Evolutionary conservation across 768 basidiomycete genomes (phyloP).

Genomic region (Pulveroboletus sp.): DNA sequence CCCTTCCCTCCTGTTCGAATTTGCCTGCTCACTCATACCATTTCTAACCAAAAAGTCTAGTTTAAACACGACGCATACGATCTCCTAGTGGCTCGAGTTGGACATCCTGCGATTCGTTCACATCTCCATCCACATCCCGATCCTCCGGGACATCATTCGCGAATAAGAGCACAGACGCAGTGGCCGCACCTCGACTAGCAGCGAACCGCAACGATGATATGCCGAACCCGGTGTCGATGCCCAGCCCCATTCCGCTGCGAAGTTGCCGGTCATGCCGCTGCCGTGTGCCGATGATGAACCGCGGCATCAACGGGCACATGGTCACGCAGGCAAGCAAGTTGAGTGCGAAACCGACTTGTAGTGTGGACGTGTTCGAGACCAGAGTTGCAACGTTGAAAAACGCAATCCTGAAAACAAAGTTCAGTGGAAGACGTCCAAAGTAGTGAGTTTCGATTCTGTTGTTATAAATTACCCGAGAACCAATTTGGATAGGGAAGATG

Average conservation of each 20-base stretch:
- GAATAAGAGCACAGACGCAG: not conserved
- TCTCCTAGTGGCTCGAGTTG: not conserved
- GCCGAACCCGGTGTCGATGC: slow-evolving; percentile 6
- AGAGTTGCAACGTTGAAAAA: not conserved
- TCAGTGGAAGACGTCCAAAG: not conserved
- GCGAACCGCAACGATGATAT: not conserved
- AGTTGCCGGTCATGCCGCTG: not conserved
- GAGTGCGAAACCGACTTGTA: not conserved
- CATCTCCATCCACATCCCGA: not conserved
- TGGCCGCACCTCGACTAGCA: too few species aligned
- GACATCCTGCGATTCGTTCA: not conserved
- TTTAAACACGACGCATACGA: not conserved
- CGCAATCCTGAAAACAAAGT: not conserved
- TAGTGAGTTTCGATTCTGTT: not conserved
- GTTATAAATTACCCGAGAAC: too few species aligned
- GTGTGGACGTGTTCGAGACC: not conserved
- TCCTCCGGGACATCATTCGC: not conserved
- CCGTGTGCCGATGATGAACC: slow-evolving; percentile 8
- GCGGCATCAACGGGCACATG: not conserved
- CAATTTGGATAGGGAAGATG: too few species aligned
- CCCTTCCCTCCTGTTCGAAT: too few species aligned
- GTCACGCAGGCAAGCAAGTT: not conserved
- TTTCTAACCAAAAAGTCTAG: too few species aligned
- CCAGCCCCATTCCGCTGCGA: not conserved
- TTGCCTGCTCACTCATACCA: too few species aligned